Evolutionary conservation across 306 rosid species (phyloP).

Genomic region (Urtica urens): DNA sequence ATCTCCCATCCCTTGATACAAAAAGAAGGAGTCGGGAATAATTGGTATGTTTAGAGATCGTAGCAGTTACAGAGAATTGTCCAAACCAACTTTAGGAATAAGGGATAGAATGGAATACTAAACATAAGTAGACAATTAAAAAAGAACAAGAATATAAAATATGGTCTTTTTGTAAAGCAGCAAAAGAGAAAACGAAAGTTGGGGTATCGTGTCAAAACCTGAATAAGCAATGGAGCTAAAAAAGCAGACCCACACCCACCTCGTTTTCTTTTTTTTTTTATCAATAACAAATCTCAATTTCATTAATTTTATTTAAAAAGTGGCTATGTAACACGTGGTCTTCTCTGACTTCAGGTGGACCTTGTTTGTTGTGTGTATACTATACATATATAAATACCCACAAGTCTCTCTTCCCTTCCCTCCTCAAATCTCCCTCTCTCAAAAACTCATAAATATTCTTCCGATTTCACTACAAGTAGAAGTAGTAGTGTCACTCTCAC

Average conservation of each 20-base stretch:
- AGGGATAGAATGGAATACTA: background rate
- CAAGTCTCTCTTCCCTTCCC: background rate
- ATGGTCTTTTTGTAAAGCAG: background rate
- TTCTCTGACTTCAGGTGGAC: constrained; percentile 29
- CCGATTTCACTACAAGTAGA: too few relatives aligned
- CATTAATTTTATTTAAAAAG: too few relatives aligned
- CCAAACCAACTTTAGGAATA: background rate
- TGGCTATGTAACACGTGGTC: constrained; percentile 68
- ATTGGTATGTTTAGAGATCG: background rate
- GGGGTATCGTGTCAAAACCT: constrained; percentile 38
- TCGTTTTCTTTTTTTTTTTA: constrained; percentile 36
- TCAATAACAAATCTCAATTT: too few relatives aligned
- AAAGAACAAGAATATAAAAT: background rate
- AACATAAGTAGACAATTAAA: background rate
- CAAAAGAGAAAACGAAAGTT: background rate
- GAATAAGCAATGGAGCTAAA: constrained; percentile 8
- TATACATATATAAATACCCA: constrained; percentile 27
- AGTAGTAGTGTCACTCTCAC: background rate
- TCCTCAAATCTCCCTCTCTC: constrained; percentile 1
- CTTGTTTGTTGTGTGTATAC: constrained; percentile 6
- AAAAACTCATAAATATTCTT: background rate
- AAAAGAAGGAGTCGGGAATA: too few relatives aligned
- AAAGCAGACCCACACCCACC: constrained; percentile 29
- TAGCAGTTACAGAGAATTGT: background rate
- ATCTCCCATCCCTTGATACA: too few relatives aligned